Base-by-base conservation (phyloP, 805 yeast genomes). In the Ogataea paradorogensis region DNA sequence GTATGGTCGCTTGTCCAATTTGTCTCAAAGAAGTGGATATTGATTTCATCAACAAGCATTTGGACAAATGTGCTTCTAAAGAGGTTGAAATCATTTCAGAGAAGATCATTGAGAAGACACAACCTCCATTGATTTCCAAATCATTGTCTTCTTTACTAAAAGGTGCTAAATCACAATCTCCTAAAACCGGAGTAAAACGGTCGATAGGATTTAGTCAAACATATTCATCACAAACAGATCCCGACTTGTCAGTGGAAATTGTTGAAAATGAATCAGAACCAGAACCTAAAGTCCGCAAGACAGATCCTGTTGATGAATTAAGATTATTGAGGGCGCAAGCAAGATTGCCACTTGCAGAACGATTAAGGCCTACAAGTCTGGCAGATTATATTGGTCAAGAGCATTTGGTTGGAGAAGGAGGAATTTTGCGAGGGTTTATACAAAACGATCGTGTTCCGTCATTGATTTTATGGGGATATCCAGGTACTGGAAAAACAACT, bases 401-500 rank as follows among this genome's bases (percentile, higher is more conserved):
- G 10, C 95, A 90, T 62, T 62, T 93, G 2, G 67, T 91, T 4
- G 83, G 85, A 0, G 62, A 65, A 1, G 67, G 70, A 7, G 95
- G 96, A 1, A 67, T 81, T 3, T 63, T 91, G 2, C 65, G 78
- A 20, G 80, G 80, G 31, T 84, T 84, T 45, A 69, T 90, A 2
- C 70, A 73, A 26, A 63, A 73, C 62, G 77, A 82, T n/a, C 67
- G 70, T 33, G 67, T 85, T 7, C 97, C 97, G 1, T 88, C 96
- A 0, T 72, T 93, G 78, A 78, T 93, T 2, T 64, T 93, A 5
- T 84, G 93, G 85, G 99, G 99, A 0, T 95, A 95, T 1, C 95
- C 97, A 2, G 99, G 99, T 0, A 90, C 88, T 3, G 91, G 93
- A 70, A 93, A 93, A 57, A 93, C 99, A 0, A 83, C 96, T 0